Base-by-base conservation (phyloP, 352 stramenopile genomes). In the Elongisporangium anandrum region DNA sequence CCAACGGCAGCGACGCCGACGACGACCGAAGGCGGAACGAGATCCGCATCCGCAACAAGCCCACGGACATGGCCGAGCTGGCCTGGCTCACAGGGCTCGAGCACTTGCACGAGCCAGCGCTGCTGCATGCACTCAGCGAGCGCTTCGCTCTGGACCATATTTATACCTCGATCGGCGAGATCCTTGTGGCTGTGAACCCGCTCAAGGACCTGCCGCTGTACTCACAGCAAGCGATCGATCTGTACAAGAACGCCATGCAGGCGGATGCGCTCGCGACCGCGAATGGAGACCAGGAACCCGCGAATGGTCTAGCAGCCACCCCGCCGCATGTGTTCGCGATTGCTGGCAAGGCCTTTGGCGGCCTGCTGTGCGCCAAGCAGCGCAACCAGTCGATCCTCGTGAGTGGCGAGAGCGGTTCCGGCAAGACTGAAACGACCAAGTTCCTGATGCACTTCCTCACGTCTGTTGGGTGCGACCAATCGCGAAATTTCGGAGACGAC, bases 371-470 rank as follows among this genome's bases (percentile, higher is more conserved):
- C 53, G 60, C 64, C 8, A 62, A 84, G 21, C 68, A 72, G 58
- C 79, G 70, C 50, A 96, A 95, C 74, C 94, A 98, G 69, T 96
- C 87, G 24, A 97, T 98, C 61, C 68, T 98, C 10, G 93, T 98
- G 1, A 97, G 85, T 56, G 94, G 94, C 54, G 94, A 98, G 60
- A 94, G 77, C 45, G 94, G 94, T 45, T 96, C 93, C 38, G 95
- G 95, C 60, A 98, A 98, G 65, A 98, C 94, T 15, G 95, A 98
- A 75, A 97, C 89, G 24, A 97, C 96, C 60, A 98, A 98, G 70
- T 97, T 98, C 72, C 79, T 98, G 17, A 98, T 98, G 92, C 90
- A 97, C 52, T 97, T 98, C 75, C 74, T 98, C 24, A 97, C 95
- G 5, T 96, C 86, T 38, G 80, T 98, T 29, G 81, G 74, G 63